Conservation (phyloP, 345 rosid genomes). For the Psidium guajava region DNA sequence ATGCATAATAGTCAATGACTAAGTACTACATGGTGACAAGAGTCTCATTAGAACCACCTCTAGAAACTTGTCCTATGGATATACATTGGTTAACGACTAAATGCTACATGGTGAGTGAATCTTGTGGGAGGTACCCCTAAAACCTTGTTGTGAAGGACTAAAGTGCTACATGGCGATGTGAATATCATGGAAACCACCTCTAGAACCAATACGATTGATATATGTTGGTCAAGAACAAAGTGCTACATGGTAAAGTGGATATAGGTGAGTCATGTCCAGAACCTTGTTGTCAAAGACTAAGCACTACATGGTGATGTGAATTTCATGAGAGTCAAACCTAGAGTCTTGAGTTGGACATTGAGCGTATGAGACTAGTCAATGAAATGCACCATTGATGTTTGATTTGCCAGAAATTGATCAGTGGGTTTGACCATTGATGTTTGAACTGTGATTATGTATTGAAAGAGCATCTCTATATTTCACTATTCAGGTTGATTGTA, state of each 20-base stretch:
- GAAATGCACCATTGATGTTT: too few relatives aligned
- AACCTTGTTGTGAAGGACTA: neutral
- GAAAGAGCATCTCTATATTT: neutral
- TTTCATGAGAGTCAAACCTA: too few relatives aligned
- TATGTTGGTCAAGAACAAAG: neutral
- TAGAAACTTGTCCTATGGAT: neutral
- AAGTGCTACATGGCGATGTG: neutral
- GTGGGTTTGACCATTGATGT: neutral
- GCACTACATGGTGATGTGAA: too few relatives aligned
- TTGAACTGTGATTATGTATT: neutral
- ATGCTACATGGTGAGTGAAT: neutral
- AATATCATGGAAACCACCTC: neutral
- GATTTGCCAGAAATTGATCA: too few relatives aligned
- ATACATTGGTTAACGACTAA: neutral
- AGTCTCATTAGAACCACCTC: neutral
- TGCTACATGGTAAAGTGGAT: neutral
- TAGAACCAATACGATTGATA: neutral
- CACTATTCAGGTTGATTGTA: neutral
- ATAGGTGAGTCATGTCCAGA: neutral
- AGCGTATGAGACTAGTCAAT: too few relatives aligned
- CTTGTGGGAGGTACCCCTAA: neutral
- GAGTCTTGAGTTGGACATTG: too few relatives aligned
- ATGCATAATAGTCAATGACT: neutral
- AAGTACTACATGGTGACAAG: neutral
- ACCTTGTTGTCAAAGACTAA: neutral